Evolutionary conservation across 805 yeast genomes (phyloP).

Genomic region (Metschnikowia borealis): DNA sequence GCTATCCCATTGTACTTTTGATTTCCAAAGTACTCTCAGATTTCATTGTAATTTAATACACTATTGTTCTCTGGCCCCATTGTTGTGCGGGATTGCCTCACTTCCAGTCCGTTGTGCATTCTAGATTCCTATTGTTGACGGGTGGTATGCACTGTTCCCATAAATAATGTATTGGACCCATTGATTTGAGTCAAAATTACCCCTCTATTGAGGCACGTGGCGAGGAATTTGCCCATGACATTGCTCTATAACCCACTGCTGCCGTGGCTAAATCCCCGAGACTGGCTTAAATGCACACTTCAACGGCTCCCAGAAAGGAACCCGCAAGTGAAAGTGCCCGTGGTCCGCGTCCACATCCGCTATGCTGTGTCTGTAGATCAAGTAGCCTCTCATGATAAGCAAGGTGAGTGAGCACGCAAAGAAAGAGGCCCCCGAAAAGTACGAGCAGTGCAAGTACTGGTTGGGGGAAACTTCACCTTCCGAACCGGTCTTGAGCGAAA

Average conservation of each 20-base stretch:
- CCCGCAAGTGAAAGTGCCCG: conserved; percentile 17
- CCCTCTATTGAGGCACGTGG: too few relatives aligned
- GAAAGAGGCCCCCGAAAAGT: conserved; percentile 58
- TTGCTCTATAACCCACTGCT: not conserved
- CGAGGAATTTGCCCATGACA: too few relatives aligned
- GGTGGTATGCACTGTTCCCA: too few relatives aligned
- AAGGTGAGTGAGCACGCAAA: conserved; percentile 42
- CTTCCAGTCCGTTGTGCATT: too few relatives aligned
- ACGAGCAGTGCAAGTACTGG: conserved; percentile 50
- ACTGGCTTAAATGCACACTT: conserved; percentile 8
- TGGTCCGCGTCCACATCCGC: conserved; percentile 14
- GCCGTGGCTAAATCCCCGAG: conserved; percentile 1
- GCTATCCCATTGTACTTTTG: too few relatives aligned
- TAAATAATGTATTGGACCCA: too few relatives aligned
- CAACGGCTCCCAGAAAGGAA: conserved; percentile 14
- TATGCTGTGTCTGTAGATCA: conserved; percentile 45
- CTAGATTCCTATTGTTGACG: too few relatives aligned
- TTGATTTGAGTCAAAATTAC: too few relatives aligned
- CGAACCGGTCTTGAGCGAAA: conserved; percentile 39
- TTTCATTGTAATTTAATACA: too few relatives aligned
- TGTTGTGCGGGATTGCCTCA: too few relatives aligned
- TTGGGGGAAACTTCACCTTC: conserved; percentile 31
- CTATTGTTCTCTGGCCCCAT: too few relatives aligned
- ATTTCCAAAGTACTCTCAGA: too few relatives aligned
- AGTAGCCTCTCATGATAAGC: conserved; percentile 50